phyloP scores from a whole-genome alignment of 495 filamentous ascomycete genomes.

The Lentithecium fluviatile region DNA sequence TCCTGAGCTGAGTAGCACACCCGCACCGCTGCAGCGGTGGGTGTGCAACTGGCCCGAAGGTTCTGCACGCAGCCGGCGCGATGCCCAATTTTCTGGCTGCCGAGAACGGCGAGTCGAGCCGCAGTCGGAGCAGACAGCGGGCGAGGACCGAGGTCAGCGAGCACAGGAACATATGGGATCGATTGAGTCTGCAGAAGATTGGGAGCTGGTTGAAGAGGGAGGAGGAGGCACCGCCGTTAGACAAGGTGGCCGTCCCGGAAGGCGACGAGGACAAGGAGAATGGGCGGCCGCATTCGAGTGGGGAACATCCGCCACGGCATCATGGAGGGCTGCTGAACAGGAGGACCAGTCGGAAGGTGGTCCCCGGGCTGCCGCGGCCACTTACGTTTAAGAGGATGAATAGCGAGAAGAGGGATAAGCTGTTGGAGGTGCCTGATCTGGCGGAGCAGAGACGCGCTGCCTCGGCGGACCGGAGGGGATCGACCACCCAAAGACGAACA shows the following conservation, averaged over 20 bases:
- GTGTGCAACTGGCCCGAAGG: not conserved
- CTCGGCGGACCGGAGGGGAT: conserved; percentile 63
- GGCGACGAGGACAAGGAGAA: conserved; percentile 32
- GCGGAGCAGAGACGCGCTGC: conserved; percentile 64
- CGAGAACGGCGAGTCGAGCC: conserved; percentile 23
- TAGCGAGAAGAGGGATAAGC: conserved; percentile 71
- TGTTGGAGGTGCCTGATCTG: conserved; percentile 61
- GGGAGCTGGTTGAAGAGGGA: conserved; percentile 40
- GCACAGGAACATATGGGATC: conserved; percentile 33
- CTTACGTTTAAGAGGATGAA: conserved; percentile 77
- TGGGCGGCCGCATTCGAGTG: conserved; percentile 25
- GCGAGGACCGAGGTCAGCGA: conserved; percentile 29
- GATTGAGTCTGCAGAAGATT: conserved; percentile 38
- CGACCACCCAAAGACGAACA: conserved; percentile 33
- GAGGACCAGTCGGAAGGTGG: conserved; percentile 64
- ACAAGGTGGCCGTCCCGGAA: conserved; percentile 14
- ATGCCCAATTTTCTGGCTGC: conserved; percentile 32
- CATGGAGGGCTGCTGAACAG: conserved; percentile 34
- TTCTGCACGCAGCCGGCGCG: not conserved
- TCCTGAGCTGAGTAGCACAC: conserved; percentile 2
- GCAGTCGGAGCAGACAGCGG: conserved; percentile 22
- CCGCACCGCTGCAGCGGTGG: conserved; percentile 7
- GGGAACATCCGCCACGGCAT: conserved; percentile 16
- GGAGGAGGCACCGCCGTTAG: conserved; percentile 29
- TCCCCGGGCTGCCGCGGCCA: conserved; percentile 73